Evolutionary conservation across 371 early-diverging fungal species (phyloP), one percentile per base, ranked within the genome.

Genomic region (Mucor piriformis): DNA sequence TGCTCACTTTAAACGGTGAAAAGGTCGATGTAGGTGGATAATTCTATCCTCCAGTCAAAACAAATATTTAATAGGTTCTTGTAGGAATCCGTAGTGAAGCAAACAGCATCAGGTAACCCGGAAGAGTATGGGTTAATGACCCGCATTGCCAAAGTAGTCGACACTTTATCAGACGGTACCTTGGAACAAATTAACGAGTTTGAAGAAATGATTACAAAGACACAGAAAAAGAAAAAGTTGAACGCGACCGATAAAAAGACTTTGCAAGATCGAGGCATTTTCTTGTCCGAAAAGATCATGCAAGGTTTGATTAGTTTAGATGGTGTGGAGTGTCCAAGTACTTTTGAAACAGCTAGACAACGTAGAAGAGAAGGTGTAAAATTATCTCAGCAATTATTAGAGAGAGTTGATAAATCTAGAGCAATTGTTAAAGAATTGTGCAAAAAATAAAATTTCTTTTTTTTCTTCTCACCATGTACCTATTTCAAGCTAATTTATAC

Each of bases 261-360:
- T 32, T 42, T 84, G 20, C 64, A 75, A 47, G 87, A 87, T 23
- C 67, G 67, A 3, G 81, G 83, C 16, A 68, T 70, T 12, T 64
- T 64, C 13, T 42, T 84, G 23, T 82, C 85, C 1, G 87, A 87
- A 69, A 70, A 61, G 37, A 57, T 87, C 32, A 77, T 85, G 75
- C 83, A 84, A 62, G 68, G 78, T 1, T 54, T 87, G 25, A 68
- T 87, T 35, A 59, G 70, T 27, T 69, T 85, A 57, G 87, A 87
- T 59, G 74, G 79, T 1, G 80, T 85, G 5, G 81, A 76, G 35
- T 85, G 84, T 51, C 76, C 84, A 16, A 64, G 61, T 16, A 77
- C 71, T 15, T 85, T 85, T 62, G 77, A 82, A 48, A 76, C 83
- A 0, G 87, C 87, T n/a, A 62, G 87, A 27, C 79, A 76, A 35